These are phyloP conservation scores for Salvia sclarea DNA, from an alignment of 305 asterid genomes.

Conservation along the genomic window DNA sequence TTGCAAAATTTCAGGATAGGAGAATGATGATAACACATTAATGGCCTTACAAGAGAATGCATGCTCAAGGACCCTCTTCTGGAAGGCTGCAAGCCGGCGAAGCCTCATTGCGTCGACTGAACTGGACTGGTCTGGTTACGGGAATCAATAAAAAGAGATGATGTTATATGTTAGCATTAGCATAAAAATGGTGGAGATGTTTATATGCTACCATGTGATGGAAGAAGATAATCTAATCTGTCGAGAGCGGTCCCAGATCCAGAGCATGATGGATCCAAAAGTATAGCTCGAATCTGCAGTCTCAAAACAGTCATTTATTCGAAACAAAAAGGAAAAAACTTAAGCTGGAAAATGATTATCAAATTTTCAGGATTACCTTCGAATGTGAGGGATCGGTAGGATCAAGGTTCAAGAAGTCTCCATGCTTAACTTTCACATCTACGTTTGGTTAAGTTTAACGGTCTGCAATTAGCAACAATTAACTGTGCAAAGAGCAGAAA, in stretches of 20 bases:
- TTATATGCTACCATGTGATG: conserved; percentile 56
- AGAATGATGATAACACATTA: neutral
- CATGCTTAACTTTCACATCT: conserved; percentile 75
- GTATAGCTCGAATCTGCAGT: conserved; percentile 76
- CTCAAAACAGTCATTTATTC: neutral
- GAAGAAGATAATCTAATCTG: conserved; percentile 89
- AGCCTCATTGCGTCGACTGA: conserved; percentile 46
- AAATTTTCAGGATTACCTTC: conserved; percentile 46
- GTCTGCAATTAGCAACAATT: conserved; percentile 19
- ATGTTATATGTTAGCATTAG: neutral
- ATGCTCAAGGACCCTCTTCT: conserved; percentile 74
- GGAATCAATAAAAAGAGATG: conserved; percentile 8
- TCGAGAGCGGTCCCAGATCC: conserved; percentile 94
- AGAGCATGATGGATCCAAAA: conserved; percentile 93
- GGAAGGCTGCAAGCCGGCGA: conserved; percentile 76
- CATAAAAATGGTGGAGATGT: neutral
- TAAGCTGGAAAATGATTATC: neutral
- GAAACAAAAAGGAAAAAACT: neutral
- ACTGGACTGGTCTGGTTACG: conserved; percentile 35
- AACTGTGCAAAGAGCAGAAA: neutral
- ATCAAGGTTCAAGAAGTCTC: conserved; percentile 71
- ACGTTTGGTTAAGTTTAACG: conserved; percentile 54
- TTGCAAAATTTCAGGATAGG: neutral
- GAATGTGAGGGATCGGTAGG: conserved; percentile 65
- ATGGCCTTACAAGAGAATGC: conserved; percentile 77